These are phyloP conservation scores for Mycena venus DNA, from an alignment of 768 basidiomycete genomes.

Conservation along the genomic window DNA sequence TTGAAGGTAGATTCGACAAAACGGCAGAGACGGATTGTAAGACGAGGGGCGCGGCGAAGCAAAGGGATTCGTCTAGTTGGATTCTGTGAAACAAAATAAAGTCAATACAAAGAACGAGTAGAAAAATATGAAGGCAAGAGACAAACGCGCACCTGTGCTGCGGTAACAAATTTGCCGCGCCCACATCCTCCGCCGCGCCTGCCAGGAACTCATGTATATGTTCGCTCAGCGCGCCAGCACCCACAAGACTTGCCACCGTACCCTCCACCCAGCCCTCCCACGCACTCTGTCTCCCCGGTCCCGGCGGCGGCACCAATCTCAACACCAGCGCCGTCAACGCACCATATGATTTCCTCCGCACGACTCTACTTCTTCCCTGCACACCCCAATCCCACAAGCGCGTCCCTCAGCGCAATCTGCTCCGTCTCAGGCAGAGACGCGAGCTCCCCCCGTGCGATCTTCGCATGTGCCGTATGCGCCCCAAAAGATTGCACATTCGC, in stretches of 20 bases:
- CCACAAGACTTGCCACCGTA: constrained; percentile 74
- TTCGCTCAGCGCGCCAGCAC: constrained; percentile 69
- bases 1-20: constrained; percentile 47
- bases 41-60: constrained; percentile 79
- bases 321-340: constrained; percentile 26
- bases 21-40: constrained; percentile 77
- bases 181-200: constrained; percentile 88
- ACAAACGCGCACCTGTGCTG: background rate
- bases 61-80: constrained; percentile 74
- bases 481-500: constrained; percentile 94
- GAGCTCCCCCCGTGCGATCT: constrained; percentile 81
- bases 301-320: background rate
- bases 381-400: constrained; percentile 67
- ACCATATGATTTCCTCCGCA: constrained; percentile 28
- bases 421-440: background rate
- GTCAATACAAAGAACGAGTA: background rate
- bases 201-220: constrained; percentile 80
- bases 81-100: background rate
- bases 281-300: constrained; percentile 51
- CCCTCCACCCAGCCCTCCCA: too few species aligned
- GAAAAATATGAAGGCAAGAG: background rate
- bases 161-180: too few species aligned
- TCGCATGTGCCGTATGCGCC: constrained; percentile 93
- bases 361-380: constrained; percentile 47
- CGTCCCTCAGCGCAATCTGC: constrained; percentile 9